Evolutionary conservation across 441 rosid species (phyloP).

Genomic region (Biscutella laevigata): DNA sequence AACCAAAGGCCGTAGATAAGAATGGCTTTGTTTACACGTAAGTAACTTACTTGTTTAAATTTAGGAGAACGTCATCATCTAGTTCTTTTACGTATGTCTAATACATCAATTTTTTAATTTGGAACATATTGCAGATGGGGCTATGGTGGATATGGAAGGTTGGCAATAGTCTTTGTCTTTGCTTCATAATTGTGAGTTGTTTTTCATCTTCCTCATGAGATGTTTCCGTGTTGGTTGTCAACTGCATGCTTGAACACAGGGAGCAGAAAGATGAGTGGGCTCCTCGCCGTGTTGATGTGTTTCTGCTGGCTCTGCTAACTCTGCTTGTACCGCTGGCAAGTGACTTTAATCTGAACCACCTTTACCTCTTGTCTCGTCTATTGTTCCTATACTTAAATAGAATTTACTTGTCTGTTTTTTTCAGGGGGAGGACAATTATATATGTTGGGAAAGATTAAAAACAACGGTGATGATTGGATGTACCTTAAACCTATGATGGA

Average conservation of each 20-base stretch:
- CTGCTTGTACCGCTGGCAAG: slow-evolving; percentile 91
- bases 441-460: slow-evolving; percentile 98
- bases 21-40: slow-evolving; percentile 94
- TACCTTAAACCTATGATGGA: slow-evolving; percentile 98
- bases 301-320: slow-evolving; percentile 80
- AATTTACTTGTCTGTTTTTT: neutral
- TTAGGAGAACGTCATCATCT: neutral
- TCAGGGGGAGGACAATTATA: slow-evolving; percentile 95
- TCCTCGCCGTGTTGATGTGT: slow-evolving; percentile 88
- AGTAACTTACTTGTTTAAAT: slow-evolving; percentile 24
- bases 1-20: slow-evolving; percentile 79
- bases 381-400: neutral
- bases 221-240: slow-evolving; percentile 5
- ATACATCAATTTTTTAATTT: slow-evolving; percentile 20
- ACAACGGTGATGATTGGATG: slow-evolving; percentile 94
- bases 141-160: slow-evolving; percentile 98
- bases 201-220: too few species aligned
- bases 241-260: slow-evolving; percentile 83
- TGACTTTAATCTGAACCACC: too few species aligned
- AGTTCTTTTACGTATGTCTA: slow-evolving; percentile 1
- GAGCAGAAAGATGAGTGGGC: slow-evolving; percentile 98
- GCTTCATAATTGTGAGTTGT: too few species aligned
- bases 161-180: too few species aligned
- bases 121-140: slow-evolving; percentile 68
- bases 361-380: neutral